A percentile compares a stretch with the other conserved stretches of the same genome.
Evolutionary conservation across 2,329 filamentous ascomycete species (phyloP).

Genomic region (Aspergillus clavatus): DNA sequence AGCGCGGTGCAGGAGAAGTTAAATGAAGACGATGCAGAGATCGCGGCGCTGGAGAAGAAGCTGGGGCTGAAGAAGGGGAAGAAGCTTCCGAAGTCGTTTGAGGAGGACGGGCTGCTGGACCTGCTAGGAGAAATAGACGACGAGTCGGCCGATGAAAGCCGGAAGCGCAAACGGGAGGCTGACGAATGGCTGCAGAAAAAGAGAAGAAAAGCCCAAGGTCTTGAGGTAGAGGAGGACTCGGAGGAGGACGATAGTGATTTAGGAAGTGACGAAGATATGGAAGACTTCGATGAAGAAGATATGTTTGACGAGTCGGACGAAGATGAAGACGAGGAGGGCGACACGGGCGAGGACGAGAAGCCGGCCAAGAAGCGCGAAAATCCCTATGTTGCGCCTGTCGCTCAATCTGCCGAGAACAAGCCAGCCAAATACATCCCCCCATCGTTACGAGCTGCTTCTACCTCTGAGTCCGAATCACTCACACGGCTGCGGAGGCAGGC

Average conservation of each 20-base stretch:
- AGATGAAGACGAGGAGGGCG: conserved; percentile 23
- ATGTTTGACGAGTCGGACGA: conserved; percentile 23
- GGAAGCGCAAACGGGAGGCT: conserved; percentile 59
- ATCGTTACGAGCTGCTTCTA: conserved; percentile 63
- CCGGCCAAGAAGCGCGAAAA: conserved; percentile 64
- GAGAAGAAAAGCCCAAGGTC: conserved; percentile 48
- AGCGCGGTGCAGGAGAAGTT: conserved; percentile 57
- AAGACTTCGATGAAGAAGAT: conserved; percentile 26
- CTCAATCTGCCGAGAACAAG: conserved; percentile 39
- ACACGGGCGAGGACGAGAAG: conserved; percentile 38
- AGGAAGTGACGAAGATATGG: conserved; percentile 26
- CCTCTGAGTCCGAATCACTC: conserved; percentile 62
- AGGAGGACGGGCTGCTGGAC: conserved; percentile 77
- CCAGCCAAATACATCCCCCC: conserved; percentile 80
- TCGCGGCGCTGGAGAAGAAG: conserved; percentile 79
- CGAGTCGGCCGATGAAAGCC: conserved; percentile 46
- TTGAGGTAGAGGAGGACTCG: conserved; percentile 19
- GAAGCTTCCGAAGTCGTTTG: conserved; percentile 65
- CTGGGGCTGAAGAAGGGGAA: conserved; percentile 77
- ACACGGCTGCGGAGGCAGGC: conserved; percentile 70
- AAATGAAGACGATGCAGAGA: conserved; percentile 80
- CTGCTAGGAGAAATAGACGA: conserved; percentile 66
- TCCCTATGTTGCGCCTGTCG: conserved; percentile 73
- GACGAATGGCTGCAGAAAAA: conserved; percentile 57
- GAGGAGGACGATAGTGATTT: conserved; percentile 25